These are phyloP conservation scores for Botryotinia globosa DNA, from an alignment of 2,329 filamentous ascomycete genomes.

Conservation along the genomic window DNA sequence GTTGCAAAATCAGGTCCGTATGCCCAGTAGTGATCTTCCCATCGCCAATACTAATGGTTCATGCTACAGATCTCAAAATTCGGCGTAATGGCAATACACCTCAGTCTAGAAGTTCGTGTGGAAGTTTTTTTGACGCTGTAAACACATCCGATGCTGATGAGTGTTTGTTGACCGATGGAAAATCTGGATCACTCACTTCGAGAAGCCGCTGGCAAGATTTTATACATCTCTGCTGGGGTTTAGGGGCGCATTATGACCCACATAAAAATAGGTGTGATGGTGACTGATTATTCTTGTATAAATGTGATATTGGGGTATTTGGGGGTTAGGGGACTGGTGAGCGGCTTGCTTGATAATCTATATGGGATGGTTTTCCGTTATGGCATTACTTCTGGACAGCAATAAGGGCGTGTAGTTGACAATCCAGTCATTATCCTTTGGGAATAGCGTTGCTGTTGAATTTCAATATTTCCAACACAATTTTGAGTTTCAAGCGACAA, in stretches of 20 bases:
- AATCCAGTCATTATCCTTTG: not conserved
- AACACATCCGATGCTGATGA: not conserved
- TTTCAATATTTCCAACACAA: not conserved
- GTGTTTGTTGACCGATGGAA: not conserved
- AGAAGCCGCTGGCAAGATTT: slow-evolving; percentile 4
- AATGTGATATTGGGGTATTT: not conserved
- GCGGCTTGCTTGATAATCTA: not conserved
- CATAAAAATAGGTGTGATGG: not conserved
- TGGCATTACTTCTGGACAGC: not conserved
- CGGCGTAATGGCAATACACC: not conserved
- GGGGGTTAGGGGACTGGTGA: not conserved
- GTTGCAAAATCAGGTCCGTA: not conserved
- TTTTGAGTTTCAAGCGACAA: not conserved
- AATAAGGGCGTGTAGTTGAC: not conserved
- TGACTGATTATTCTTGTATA: not conserved
- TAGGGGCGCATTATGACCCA: not conserved
- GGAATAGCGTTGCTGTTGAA: not conserved
- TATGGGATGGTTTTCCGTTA: not conserved
- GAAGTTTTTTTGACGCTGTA: not conserved
- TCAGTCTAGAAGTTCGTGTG: not conserved
- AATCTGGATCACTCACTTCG: not conserved
- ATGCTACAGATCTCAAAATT: not conserved
- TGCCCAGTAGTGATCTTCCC: not conserved
- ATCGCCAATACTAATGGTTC: not conserved
- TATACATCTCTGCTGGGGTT: slow-evolving; percentile 3